Evolutionary conservation across 2,329 filamentous ascomycete species (phyloP), one percentile per base, ranked within the genome.

Genomic region (Aspergillus floridensis): DNA sequence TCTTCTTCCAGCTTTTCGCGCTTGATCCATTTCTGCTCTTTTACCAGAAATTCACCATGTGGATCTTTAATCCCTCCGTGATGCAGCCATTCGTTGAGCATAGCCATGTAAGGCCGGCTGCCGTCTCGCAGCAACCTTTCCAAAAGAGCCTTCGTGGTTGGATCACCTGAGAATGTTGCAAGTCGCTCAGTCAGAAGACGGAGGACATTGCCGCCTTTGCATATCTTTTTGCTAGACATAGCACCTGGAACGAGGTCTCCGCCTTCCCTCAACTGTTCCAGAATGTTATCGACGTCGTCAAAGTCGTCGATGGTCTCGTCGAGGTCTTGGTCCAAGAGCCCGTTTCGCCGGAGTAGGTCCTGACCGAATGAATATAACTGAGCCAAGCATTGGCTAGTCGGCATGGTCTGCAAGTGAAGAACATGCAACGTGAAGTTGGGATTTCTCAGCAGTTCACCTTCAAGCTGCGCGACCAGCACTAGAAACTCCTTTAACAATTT

Each of bases 61-160:
- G 93, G 92, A 73, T 99, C 95, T 70, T 90, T 91, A 74, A 99
- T 98, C 52, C 89, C 92, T 44, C 95, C 95, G 70, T 96, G 93
- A 71, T 99, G 95, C 16, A 99, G 81, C 95, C 95, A 99, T 74
- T 98, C 93, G 70, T 99, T 99, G 61, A 99, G 80, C 95, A 99
- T 99, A 47, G 85, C 84, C 93, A 98, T 97, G 73, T 99, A 99
- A 0, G 95, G 95, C 57, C 89, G 86, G 69, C 93, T 97, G 1
- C 93, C 89, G 74, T 98, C 93, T 58, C 91, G 85, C 47, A 99
- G 77, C 29, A 99, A 78, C 3, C 88, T 89, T 11, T 91, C 95
- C 11, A 99, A 82, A 21, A 99, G 78, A 24, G 88, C 85, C 63
- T 91, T 86, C 21, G 95, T 93, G 0, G 92, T 89, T 4, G 95